Evolutionary conservation across 1,139 yeast species (phyloP), one percentile per base, ranked within the genome.

Genomic region (Meyerozyma guilliermondii): DNA sequence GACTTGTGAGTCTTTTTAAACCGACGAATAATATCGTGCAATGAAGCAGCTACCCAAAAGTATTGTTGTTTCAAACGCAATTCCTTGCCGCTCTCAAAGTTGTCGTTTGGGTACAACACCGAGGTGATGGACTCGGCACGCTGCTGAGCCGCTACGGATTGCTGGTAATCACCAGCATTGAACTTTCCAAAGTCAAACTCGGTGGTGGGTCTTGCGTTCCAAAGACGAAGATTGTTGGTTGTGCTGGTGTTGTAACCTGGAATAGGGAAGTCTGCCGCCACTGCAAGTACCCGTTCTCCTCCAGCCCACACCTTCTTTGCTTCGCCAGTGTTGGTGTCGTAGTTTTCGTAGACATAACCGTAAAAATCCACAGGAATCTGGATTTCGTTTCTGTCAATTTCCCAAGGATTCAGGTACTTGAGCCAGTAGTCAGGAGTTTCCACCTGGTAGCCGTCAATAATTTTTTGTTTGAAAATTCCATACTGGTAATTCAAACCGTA

Each of bases 371-470:
- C 85, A n/a, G 95, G 96, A 47, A 88, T 83, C 57, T 85, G 91
- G 51, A 91, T 86, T 64, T 91, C 98, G 50, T 75, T 67, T 58
- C 97, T 78, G 53, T 86, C 83, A 50, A 91, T 82, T 63, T 88
- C 96, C 97, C 97, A 91, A 16, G 97, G 95, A 58, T 87, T 87
- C 49, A 87, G 78, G 60, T 78, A 83, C 52, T 83, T 83, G 54
- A 91, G 75, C 97, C 97, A 91, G 64, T 89, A 87, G 62, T 91
- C 97, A 4, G 97, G 97, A 38, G 87, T 76, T 64, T 91, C 97
- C 38, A 89, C 94, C 66, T 91, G 97, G 65, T 87, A 87, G 13
- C 97, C 97, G 58, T 91, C 88, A 51, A 88, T 76, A 58, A 91
- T 88, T 62, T 83, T 82, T 66, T 91, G 98, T 54, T 88, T 80